These are phyloP conservation scores for Aspergillus nidulans DNA, from an alignment of 495 filamentous ascomycete species.

Conservation along the genomic window DNA sequence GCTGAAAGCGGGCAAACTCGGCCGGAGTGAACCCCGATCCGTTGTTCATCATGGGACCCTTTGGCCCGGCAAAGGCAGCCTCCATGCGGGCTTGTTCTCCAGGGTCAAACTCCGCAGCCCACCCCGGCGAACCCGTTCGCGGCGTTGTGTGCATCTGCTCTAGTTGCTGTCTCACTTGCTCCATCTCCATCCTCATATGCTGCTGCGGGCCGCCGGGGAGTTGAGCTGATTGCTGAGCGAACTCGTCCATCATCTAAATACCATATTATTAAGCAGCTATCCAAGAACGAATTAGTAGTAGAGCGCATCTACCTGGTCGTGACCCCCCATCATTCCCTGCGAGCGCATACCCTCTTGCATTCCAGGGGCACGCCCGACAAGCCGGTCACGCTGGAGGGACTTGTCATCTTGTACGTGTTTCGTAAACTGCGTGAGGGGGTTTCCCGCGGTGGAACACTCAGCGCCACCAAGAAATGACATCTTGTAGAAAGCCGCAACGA, in stretches of 20 bases:
- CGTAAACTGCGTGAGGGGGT: slow-evolving; percentile 92
- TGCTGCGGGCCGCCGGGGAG: slow-evolving; percentile 49
- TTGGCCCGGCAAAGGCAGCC: slow-evolving; percentile 62
- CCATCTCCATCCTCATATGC: slow-evolving; percentile 56
- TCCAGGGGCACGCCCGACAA: slow-evolving; percentile 66
- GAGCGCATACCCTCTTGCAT: slow-evolving; percentile 64
- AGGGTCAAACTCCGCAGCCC: slow-evolving; percentile 66
- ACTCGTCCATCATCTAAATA: slow-evolving; percentile 83
- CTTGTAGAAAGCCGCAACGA: background rate
- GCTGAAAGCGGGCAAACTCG: slow-evolving; percentile 82
- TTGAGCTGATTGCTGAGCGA: slow-evolving; percentile 69
- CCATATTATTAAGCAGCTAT: slow-evolving; percentile 8
- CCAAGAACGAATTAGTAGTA: background rate
- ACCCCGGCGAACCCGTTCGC: slow-evolving; percentile 55
- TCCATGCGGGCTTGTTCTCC: slow-evolving; percentile 75
- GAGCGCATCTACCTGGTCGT: slow-evolving; percentile 52
- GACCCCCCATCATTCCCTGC: slow-evolving; percentile 52
- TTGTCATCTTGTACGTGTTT: slow-evolving; percentile 96
- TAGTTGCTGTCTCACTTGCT: slow-evolving; percentile 63
- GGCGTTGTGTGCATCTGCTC: slow-evolving; percentile 55
- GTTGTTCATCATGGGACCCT: slow-evolving; percentile 43
- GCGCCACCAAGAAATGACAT: slow-evolving; percentile 96
- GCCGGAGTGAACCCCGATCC: slow-evolving; percentile 66
- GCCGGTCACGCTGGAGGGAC: slow-evolving; percentile 82
- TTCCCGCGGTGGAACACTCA: slow-evolving; percentile 94